Evolutionary conservation across 768 basidiomycete species (phyloP), one percentile per base, ranked within the genome.

Genomic region (Tulasnella sp.): DNA sequence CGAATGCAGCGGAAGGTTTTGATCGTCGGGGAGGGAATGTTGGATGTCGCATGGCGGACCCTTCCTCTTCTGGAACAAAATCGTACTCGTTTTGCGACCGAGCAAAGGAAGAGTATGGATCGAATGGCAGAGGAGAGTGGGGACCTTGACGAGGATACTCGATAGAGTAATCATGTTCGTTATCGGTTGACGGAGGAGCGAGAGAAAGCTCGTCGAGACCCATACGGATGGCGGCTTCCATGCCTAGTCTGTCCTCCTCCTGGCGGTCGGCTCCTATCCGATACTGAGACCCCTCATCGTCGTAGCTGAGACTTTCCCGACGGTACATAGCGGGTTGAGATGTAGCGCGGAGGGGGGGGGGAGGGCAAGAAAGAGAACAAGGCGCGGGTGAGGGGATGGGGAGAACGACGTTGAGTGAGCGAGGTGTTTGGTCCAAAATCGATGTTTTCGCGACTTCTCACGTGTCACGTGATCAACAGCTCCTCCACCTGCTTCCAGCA

Each of bases 101-200:
- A 15, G 86, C 75, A 49, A 45, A 52, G 25, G 77, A 71, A n/a
- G 77, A 70, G 49, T 76, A 78, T 37, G 77, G 86, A 75, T 89
- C 88, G 75, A 92, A 89, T 5, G 91, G 91, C 6, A 86, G 84
- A 78, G 89, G 89, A 22, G 88, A 86, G n/a, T 85, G 85, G 11
- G 88, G 89, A n/a, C 82, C 87, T 79, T 92, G 93, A 71, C 93
- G 85, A 0, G 92, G 89, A 78, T 90, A 91, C 81, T 94, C 93
- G 49, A 94, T 80, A 31, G 84, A 79, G 87, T 84, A 37, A 31
- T 76, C 42, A 14, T 71, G 34, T 22, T 70, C 76, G 40, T 70
- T 38, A 29, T 34, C 34, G 7, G 45, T 64, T 37, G 40, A 71
- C 9, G 89, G 88, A 29, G 91, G 91, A 78, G 92, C 86, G 79